These are phyloP conservation scores for Pythium angustatum DNA, from an alignment of 352 stramenopile species.

Conservation along the genomic window DNA sequence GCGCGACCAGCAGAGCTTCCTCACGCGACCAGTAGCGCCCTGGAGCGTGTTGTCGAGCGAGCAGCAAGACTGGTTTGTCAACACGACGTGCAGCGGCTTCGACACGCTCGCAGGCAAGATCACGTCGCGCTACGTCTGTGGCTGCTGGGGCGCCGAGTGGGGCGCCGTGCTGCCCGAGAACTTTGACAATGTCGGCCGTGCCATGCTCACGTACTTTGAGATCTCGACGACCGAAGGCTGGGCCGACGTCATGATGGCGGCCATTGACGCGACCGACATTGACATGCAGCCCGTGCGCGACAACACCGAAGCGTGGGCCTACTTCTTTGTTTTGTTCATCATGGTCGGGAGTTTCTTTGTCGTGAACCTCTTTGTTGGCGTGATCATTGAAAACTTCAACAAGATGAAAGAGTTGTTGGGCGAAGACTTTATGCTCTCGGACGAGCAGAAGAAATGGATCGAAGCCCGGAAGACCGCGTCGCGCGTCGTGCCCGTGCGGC, in stretches of 20 bases:
- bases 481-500: slow-evolving; percentile 60
- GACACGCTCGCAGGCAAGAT: slow-evolving; percentile 25
- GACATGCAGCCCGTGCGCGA: slow-evolving; percentile 92
- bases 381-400: slow-evolving; percentile 96
- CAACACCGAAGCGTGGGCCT: slow-evolving; percentile 72
- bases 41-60: slow-evolving; percentile 39
- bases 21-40: slow-evolving; percentile 34
- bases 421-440: slow-evolving; percentile 81
- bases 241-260: slow-evolving; percentile 90
- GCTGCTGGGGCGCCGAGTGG: slow-evolving; percentile 62
- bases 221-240: slow-evolving; percentile 94
- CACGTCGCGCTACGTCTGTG: slow-evolving; percentile 75
- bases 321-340: slow-evolving; percentile 92
- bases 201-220: slow-evolving; percentile 91
- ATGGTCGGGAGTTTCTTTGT: slow-evolving; percentile 93
- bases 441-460: slow-evolving; percentile 91
- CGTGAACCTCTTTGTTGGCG: slow-evolving; percentile 93
- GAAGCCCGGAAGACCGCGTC: slow-evolving; percentile 72
- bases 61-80: slow-evolving; percentile 55
- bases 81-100: slow-evolving; percentile 49
- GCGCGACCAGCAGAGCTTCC: slow-evolving; percentile 41
- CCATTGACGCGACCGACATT: slow-evolving; percentile 84
- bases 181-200: slow-evolving; percentile 84
- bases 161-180: slow-evolving; percentile 52
- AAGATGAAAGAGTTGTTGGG: slow-evolving; percentile 82